These are phyloP conservation scores for Termitomyces sp. DNA, from an alignment of 768 basidiomycete genomes.

Conservation along the genomic window DNA sequence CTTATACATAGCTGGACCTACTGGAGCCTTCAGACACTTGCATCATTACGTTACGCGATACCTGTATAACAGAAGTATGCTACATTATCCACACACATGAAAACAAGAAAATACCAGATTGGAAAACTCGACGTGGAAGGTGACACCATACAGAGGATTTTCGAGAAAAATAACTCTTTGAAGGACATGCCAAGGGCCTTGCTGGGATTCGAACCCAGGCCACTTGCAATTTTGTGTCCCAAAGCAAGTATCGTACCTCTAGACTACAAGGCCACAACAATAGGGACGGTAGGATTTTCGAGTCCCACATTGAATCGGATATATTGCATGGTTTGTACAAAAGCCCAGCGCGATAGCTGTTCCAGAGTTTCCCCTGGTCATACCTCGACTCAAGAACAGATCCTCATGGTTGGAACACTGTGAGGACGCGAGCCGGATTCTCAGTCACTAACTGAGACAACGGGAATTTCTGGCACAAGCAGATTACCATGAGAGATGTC, in stretches of 20 bases:
- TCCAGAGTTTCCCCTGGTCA: too few species aligned
- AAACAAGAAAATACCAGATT: neutral
- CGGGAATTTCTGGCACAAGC: neutral
- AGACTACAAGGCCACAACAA: slow-evolving; percentile 29
- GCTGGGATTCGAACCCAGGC: slow-evolving; percentile 48
- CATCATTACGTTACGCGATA: neutral
- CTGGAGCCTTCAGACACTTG: too few species aligned
- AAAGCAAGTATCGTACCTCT: slow-evolving; percentile 50
- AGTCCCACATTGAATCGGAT: too few species aligned
- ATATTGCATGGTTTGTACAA: too few species aligned
- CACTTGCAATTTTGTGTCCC: slow-evolving; percentile 37
- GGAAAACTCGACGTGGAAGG: too few species aligned
- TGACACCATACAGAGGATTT: too few species aligned
- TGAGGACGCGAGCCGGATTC: neutral
- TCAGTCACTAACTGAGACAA: neutral
- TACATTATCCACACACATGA: neutral
- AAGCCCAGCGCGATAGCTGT: too few species aligned
- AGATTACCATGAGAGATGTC: neutral
- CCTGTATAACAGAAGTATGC: neutral
- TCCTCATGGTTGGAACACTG: too few species aligned
- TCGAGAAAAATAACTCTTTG: too few species aligned
- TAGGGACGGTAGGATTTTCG: too few species aligned
- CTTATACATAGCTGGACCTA: neutral
- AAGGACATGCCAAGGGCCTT: slow-evolving; percentile 23
- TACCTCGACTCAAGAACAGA: too few species aligned